These are phyloP conservation scores for Candida mesenterica DNA, from an alignment of 1,139 yeast genomes.

Conservation along the genomic window DNA sequence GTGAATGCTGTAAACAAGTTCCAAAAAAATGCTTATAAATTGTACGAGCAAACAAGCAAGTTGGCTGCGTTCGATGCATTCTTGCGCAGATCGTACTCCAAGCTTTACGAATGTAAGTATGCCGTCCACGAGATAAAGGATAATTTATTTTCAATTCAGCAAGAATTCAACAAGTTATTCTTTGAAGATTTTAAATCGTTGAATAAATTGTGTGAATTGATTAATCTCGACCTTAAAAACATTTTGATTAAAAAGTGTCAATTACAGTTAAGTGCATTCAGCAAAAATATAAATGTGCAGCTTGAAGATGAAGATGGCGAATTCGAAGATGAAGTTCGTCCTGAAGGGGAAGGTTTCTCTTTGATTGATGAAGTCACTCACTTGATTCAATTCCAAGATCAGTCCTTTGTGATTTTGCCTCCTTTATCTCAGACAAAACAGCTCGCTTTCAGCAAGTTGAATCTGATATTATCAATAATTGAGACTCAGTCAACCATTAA, in stretches of 20 bases:
- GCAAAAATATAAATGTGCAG: not conserved
- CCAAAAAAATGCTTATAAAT: conserved; percentile 30
- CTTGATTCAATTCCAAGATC: conserved; percentile 42
- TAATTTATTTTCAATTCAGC: conserved; percentile 36
- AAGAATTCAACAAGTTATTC: conserved; percentile 37
- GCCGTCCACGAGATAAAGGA: conserved; percentile 14
- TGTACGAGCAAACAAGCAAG: conserved; percentile 33
- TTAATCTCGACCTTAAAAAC: conserved; percentile 40
- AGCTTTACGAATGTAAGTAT: conserved; percentile 32
- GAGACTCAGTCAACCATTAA: conserved; percentile 17
- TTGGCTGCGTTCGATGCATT: conserved; percentile 24
- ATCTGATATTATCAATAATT: conserved; percentile 7
- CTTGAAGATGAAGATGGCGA: conserved; percentile 4
- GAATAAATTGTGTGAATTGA: conserved; percentile 30
- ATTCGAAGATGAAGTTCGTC: not conserved
- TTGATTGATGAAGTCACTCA: conserved; percentile 22
- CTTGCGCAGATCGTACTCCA: conserved; percentile 15
- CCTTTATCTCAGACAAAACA: conserved; percentile 23
- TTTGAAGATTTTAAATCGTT: conserved; percentile 43
- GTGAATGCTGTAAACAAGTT: conserved; percentile 38
- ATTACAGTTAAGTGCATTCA: conserved; percentile 13
- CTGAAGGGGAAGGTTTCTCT: not conserved
- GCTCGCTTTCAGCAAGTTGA: conserved; percentile 7
- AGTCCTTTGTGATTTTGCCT: conserved; percentile 40
- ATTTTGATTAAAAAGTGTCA: conserved; percentile 37